phyloP scores from a whole-genome alignment of 257 asterid species.

The Echites panduratus region DNA sequence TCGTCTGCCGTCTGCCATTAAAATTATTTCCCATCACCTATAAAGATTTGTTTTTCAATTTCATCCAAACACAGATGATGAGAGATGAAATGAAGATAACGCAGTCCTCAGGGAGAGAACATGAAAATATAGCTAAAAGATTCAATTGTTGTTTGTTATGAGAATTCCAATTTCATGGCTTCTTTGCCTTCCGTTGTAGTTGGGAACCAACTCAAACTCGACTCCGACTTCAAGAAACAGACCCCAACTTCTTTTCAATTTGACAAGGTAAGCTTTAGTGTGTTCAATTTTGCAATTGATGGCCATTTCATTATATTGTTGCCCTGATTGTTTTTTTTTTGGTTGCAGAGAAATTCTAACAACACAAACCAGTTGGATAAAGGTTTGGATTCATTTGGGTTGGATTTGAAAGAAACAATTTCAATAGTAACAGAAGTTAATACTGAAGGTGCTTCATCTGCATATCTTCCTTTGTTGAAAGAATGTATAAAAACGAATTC shows the following conservation, averaged over 20 bases:
- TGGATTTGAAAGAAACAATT: conserved; percentile 47
- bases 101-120: neutral
- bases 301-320: neutral
- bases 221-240: conserved; percentile 47
- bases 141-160: neutral
- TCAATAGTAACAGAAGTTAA: conserved; percentile 30
- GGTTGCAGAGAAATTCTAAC: conserved; percentile 35
- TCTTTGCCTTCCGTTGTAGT: conserved; percentile 60
- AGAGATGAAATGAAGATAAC: conserved; percentile 34
- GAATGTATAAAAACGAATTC: conserved; percentile 50
- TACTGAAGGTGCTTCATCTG: conserved; percentile 42
- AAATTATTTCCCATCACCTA: neutral
- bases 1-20: neutral
- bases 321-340: conserved; percentile 7
- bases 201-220: conserved; percentile 61
- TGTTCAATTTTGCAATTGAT: neutral
- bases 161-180: conserved; percentile 45
- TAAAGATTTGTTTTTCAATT: conserved; percentile 24
- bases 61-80: conserved; percentile 45
- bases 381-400: conserved; percentile 27
- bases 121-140: conserved; percentile 5
- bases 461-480: conserved; percentile 60
- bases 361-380: conserved; percentile 35
- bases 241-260: conserved; percentile 35
- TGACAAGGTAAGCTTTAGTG: conserved; percentile 53